Percentiles rank a stretch among this genome's conserved stretches.
Evolutionary conservation across 2,329 filamentous ascomycete species (phyloP).

Genomic region (Aspergillus pseudoglaucus): DNA sequence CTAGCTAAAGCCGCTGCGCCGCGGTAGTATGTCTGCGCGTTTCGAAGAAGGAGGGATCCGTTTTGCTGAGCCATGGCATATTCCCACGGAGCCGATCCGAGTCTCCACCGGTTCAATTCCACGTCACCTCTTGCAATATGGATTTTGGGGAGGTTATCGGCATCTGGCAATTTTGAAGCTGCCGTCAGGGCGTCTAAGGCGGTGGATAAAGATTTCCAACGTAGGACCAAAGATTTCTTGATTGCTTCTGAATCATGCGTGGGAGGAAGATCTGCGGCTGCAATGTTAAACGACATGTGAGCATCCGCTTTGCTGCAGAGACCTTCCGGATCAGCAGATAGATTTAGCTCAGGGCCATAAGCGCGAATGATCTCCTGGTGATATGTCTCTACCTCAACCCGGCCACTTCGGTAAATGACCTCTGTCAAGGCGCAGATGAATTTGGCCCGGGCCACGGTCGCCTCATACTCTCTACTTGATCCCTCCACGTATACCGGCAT

Average conservation of each 20-base stretch:
- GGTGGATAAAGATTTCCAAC: conserved; percentile 50
- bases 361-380: conserved; percentile 37
- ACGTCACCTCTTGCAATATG: conserved; percentile 51
- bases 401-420: conserved; percentile 48
- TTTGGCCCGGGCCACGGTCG: conserved; percentile 49
- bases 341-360: conserved; percentile 35
- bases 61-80: conserved; percentile 40
- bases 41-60: conserved; percentile 44
- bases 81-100: conserved; percentile 42
- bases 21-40: conserved; percentile 53
- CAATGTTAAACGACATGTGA: conserved; percentile 48
- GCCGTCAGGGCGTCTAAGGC: conserved; percentile 46
- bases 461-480: conserved; percentile 44
- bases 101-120: conserved; percentile 49
- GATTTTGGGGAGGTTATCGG: conserved; percentile 47
- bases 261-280: conserved; percentile 32
- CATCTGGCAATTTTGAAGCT: conserved; percentile 46
- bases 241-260: conserved; percentile 22
- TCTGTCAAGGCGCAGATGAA: conserved; percentile 54
- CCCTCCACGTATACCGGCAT: conserved; percentile 48
- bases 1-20: conserved; percentile 42
- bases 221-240: conserved; percentile 24
- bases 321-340: conserved; percentile 41
- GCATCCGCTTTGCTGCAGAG: conserved; percentile 53
- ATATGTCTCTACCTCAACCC: conserved; percentile 49